A percentile compares a stretch with the other conserved stretches of the same genome.
Conservation (phyloP, 2,329 filamentous ascomycete species). For the Plectosphaerella plurivora region DNA sequence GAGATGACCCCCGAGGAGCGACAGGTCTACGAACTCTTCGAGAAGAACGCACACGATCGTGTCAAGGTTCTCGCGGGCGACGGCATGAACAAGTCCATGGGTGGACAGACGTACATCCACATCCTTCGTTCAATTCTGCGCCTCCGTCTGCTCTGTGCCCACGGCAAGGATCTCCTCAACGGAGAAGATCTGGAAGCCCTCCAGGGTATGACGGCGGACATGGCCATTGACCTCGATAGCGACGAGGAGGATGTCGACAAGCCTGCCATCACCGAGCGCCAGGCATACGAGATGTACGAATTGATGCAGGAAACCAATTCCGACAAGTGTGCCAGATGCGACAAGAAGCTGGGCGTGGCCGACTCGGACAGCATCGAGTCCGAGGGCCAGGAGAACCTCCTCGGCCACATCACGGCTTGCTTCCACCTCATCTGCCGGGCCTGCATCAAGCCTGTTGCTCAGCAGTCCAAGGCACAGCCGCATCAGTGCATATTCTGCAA, state of each 20-base stretch:
- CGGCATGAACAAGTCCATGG: slow-evolving; percentile 59
- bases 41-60: slow-evolving; percentile 73
- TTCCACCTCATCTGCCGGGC: slow-evolving; percentile 77
- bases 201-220: slow-evolving; percentile 76
- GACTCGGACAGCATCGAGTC: slow-evolving; percentile 52
- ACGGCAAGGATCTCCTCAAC: slow-evolving; percentile 86
- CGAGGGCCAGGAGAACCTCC: slow-evolving; percentile 57
- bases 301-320: slow-evolving; percentile 78
- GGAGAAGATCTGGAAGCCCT: slow-evolving; percentile 77
- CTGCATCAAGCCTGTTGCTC: slow-evolving; percentile 61
- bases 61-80: slow-evolving; percentile 66
- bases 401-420: slow-evolving; percentile 81
- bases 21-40: slow-evolving; percentile 78
- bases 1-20: slow-evolving; percentile 73
- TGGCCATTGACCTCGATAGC: slow-evolving; percentile 85
- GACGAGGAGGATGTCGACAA: slow-evolving; percentile 55
- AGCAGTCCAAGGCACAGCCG: slow-evolving; percentile 40
- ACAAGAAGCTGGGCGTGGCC: slow-evolving; percentile 54
- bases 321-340: slow-evolving; percentile 69
- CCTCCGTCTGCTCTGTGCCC: slow-evolving; percentile 84
- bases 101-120: slow-evolving; percentile 87
- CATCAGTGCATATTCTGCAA: slow-evolving; percentile 67
- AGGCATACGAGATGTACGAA: slow-evolving; percentile 81
- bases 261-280: slow-evolving; percentile 57
- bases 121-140: slow-evolving; percentile 89